Evolutionary conservation across 2,329 filamentous ascomycete species (phyloP).

Genomic region (Orbilia blumenaviensis): DNA sequence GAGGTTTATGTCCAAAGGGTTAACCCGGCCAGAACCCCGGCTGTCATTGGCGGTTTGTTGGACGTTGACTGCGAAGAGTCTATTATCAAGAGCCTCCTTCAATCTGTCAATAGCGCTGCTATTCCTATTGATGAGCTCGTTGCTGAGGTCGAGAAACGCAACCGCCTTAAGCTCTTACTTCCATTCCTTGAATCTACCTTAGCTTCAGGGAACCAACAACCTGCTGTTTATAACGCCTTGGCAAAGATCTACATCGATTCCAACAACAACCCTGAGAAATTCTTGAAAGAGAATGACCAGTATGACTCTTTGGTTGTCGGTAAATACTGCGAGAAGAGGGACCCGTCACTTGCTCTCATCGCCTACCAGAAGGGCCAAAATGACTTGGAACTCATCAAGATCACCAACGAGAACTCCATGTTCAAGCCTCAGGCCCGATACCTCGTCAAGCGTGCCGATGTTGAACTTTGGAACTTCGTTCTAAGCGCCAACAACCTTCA

Average conservation of each 20-base stretch:
- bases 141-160: constrained; percentile 90
- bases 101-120: constrained; percentile 81
- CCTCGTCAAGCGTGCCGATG: constrained; percentile 85
- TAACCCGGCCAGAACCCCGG: constrained; percentile 88
- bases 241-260: constrained; percentile 99
- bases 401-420: constrained; percentile 99
- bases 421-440: constrained; percentile 98
- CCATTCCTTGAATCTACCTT: constrained; percentile 96
- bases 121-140: constrained; percentile 96
- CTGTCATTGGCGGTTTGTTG: constrained; percentile 89
- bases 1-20: constrained; percentile 98
- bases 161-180: constrained; percentile 91
- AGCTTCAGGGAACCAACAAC: constrained; percentile 89
- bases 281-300: constrained; percentile 95
- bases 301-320: constrained; percentile 92
- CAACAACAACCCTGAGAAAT: constrained; percentile 97
- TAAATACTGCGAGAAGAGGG: constrained; percentile 98
- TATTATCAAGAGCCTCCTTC: constrained; percentile 91
- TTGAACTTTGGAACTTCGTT: constrained; percentile 93
- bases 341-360: constrained; percentile 94
- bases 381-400: constrained; percentile 93
- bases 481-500: constrained; percentile 96
- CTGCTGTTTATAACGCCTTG: constrained; percentile 94
- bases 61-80: constrained; percentile 97
- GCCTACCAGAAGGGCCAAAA: constrained; percentile 97